phyloP scores from a whole-genome alignment of 2,329 filamentous ascomycete species.

The Madurella mycetomatis region DNA sequence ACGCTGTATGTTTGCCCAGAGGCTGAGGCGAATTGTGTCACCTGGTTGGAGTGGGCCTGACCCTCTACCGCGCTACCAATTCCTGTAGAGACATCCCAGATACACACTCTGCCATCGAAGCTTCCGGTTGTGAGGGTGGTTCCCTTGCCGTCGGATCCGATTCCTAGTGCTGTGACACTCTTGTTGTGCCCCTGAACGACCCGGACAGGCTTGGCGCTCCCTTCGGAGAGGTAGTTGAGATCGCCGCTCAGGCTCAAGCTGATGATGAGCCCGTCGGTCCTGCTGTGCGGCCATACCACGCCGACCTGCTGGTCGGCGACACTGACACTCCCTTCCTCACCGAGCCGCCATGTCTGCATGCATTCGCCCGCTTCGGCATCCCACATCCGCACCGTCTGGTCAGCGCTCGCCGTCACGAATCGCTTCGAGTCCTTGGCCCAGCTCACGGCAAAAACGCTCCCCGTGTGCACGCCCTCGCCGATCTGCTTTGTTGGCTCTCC shows the following conservation, averaged over 20 bases:
- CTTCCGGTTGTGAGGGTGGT: slow-evolving; percentile 81
- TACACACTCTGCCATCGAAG: slow-evolving; percentile 81
- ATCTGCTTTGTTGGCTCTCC: slow-evolving; percentile 76
- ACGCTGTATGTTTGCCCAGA: slow-evolving; percentile 71
- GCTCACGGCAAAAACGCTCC: slow-evolving; percentile 86
- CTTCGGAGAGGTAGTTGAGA: slow-evolving; percentile 79
- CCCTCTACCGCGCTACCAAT: slow-evolving; percentile 69
- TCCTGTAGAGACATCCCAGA: slow-evolving; percentile 74
- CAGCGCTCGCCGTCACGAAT: slow-evolving; percentile 87
- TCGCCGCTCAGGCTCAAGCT: slow-evolving; percentile 85
- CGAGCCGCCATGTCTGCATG: slow-evolving; percentile 79
- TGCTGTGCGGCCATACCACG: slow-evolving; percentile 79
- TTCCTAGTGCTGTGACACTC: slow-evolving; percentile 73
- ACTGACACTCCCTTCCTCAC: slow-evolving; percentile 65
- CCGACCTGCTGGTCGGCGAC: slow-evolving; percentile 88
- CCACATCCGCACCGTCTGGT: slow-evolving; percentile 94
- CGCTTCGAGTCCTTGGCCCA: slow-evolving; percentile 84
- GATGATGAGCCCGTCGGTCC: slow-evolving; percentile 82
- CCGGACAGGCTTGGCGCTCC: slow-evolving; percentile 62
- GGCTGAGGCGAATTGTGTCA: slow-evolving; percentile 66
- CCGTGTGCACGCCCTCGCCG: slow-evolving; percentile 79
- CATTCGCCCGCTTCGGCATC: slow-evolving; percentile 75
- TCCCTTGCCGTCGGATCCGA: slow-evolving; percentile 50
- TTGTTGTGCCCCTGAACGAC: slow-evolving; percentile 87
- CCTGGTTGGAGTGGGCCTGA: slow-evolving; percentile 77